Conservation (phyloP, 306 rosid species). For the Benincasa hispida region DNA sequence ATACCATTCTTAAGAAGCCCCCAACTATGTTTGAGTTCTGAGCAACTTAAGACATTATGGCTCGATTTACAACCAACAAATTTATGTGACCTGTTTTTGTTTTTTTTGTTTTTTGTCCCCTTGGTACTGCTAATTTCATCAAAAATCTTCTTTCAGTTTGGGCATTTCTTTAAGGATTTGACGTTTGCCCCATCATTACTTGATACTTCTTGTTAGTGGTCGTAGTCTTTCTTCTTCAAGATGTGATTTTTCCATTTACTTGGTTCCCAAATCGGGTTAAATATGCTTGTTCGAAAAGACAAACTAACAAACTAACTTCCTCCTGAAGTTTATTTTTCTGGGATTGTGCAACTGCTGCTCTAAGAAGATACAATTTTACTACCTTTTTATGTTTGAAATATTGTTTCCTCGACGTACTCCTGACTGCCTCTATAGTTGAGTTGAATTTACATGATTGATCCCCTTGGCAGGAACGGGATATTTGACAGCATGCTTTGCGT, state of each 20-base stretch:
- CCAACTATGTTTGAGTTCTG: neutral
- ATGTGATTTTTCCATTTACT: neutral
- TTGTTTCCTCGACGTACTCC: neutral
- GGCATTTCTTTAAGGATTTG: neutral
- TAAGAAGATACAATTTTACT: neutral
- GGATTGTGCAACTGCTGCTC: neutral
- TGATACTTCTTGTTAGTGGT: neutral
- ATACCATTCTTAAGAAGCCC: neutral
- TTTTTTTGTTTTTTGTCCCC: too few species aligned
- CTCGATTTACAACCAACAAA: neutral
- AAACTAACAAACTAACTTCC: neutral
- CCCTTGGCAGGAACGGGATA: slow-evolving; percentile 71
- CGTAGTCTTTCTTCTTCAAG: neutral
- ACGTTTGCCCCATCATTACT: neutral
- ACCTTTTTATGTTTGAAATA: neutral
- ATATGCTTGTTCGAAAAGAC: neutral
- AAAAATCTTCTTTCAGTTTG: neutral
- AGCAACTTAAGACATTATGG: neutral
- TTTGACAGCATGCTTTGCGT: slow-evolving; percentile 81
- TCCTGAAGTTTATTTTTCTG: neutral
- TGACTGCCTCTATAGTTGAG: neutral
- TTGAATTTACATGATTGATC: neutral
- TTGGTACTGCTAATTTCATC: neutral
- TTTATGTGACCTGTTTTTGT: too few species aligned
- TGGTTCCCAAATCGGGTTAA: neutral